phyloP scores from a whole-genome alignment of 768 basidiomycete species.

The Inosperma sp. region DNA sequence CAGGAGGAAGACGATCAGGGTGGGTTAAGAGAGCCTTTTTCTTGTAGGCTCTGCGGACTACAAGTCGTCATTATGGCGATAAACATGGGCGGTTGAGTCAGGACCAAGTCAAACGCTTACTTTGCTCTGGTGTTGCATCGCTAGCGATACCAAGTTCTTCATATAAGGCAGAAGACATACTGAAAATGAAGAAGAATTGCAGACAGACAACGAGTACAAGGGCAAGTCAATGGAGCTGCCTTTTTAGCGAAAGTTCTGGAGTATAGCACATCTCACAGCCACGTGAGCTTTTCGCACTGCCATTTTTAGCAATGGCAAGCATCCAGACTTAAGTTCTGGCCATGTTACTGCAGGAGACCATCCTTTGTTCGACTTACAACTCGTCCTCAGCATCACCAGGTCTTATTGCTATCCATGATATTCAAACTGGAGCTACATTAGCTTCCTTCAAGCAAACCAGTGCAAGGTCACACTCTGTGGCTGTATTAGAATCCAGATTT shows the following conservation, averaged over 20 bases:
- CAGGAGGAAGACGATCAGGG: constrained; percentile 63
- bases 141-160: constrained; percentile 51
- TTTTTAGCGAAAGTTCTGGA: constrained; percentile 13
- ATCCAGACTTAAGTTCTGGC: constrained; percentile 7
- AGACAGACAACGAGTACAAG: too few species aligned
- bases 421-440: constrained; percentile 68
- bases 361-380: constrained; percentile 60
- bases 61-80: neutral
- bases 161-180: constrained; percentile 60
- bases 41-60: constrained; percentile 79
- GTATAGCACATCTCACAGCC: too few species aligned
- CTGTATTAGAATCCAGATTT: constrained; percentile 59
- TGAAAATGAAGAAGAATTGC: constrained; percentile 8
- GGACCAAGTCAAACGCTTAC: too few species aligned
- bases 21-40: constrained; percentile 68
- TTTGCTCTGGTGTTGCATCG: constrained; percentile 58
- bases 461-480: constrained; percentile 59
- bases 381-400: constrained; percentile 46
- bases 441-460: constrained; percentile 89
- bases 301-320: neutral
- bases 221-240: neutral
- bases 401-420: constrained; percentile 71
- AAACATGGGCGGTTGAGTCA: constrained; percentile 4
- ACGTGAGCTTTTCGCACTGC: constrained; percentile 1
- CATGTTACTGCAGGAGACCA: constrained; percentile 66